Base-by-base conservation (phyloP, 805 yeast genomes). In the Kuraishia molischiana region DNA sequence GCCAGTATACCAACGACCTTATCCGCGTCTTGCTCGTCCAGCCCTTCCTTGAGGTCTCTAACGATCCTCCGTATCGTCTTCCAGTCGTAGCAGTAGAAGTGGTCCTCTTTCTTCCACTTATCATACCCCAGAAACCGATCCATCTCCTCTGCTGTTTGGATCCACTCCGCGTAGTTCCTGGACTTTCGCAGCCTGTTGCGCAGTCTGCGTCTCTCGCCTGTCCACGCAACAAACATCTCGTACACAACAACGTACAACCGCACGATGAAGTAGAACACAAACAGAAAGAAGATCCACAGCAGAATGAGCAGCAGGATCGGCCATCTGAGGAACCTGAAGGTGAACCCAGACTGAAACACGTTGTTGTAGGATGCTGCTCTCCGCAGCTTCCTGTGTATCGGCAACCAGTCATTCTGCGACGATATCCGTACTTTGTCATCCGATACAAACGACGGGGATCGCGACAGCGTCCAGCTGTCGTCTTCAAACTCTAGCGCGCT, bases 51-150 rank as follows among this genome's bases (percentile, higher is more conserved):
- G 36, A 82, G 53, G 39, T 69, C 63, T 11, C 49, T 42, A 4
- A 72, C 64, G 0, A 79, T 69, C 34, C 71, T 58, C 33, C 64
- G 54, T 6, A 84, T 58, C 0, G 85, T 77, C 29, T 65, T 68
- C 56, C 73, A 77, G 53, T 83, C 90, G 52, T 83, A 83, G 51
- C 76, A 79, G 19, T 75, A 73, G 45, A 79, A 79, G 39, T 64
- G 61, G 18, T 79, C 78, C 42, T 74, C 75, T 6, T 57, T 48
- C 34, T 73, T 69, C 94, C 94, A 83, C 34, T 66, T 62, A 43
- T 74, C 74, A n/a, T 77, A 57, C 4, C 77, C 74, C 24, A 82
- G 59, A 48, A 61, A 69, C 24, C 65, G 56, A 50, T 83, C 92
- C 34, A 83, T 53, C 6, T 56, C 59, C 28, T 64, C 49, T 1